Conservation (phyloP, 768 basidiomycete genomes). For the Flagelloscypha sp. region DNA sequence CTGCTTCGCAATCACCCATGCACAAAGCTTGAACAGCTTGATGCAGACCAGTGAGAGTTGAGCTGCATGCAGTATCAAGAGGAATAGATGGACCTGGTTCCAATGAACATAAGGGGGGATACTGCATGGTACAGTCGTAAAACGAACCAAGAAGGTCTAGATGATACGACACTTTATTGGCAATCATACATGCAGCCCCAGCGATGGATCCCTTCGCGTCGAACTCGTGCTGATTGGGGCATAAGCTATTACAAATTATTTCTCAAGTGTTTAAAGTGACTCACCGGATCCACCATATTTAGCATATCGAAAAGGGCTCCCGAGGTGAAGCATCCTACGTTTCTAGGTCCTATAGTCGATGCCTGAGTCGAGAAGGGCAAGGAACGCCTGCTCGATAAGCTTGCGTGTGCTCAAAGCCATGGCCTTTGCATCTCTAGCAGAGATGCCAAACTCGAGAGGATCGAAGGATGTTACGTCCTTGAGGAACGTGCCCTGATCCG, state of each 20-base stretch:
- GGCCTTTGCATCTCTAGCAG: conserved; percentile 24
- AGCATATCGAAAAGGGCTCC: conserved; percentile 19
- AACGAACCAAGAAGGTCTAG: conserved; percentile 19
- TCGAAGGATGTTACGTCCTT: conserved; percentile 30
- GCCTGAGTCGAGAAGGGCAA: conserved; percentile 38
- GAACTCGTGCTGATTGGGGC: conserved; percentile 22
- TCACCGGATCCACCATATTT: conserved; percentile 21
- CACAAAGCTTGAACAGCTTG: conserved; percentile 36
- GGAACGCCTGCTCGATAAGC: conserved; percentile 29
- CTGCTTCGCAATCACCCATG: conserved; percentile 38
- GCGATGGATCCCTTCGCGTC: conserved; percentile 27
- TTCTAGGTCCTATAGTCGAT: conserved; percentile 34
- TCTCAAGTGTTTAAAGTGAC: conserved; percentile 4
- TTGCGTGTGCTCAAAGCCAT: conserved; percentile 27
- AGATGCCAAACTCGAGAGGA: conserved; percentile 32
- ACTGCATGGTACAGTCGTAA: no score
- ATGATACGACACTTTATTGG: conserved; percentile 35
- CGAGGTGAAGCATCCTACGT: conserved; percentile 34
- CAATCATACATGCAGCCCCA: conserved; percentile 25
- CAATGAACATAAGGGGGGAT: no score
- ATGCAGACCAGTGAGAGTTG: conserved; percentile 37
- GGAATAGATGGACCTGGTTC: conserved; percentile 44
- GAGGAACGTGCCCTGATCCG: conserved; percentile 27
- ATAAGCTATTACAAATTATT: neutral
- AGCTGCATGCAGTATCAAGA: conserved; percentile 43